Base-by-base conservation (phyloP, 768 basidiomycete species). In the Calocera viscosa region DNA sequence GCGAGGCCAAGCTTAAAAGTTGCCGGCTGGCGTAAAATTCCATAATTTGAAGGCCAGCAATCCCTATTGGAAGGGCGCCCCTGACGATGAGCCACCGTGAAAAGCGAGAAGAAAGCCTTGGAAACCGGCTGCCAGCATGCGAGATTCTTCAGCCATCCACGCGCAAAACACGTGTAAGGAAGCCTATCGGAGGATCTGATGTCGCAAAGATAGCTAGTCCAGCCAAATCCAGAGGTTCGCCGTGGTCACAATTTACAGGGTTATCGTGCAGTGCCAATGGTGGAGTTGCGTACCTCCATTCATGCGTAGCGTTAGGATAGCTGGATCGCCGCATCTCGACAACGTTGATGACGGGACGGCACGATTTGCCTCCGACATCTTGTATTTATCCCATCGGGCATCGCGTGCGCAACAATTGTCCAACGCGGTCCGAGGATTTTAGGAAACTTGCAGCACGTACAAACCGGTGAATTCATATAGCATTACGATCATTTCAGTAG, bases 1-100 rank as follows among this genome's bases (percentile, higher is more conserved):
- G 24, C 53, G 53, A 60, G 53, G 53, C 53, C 14, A 60, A 60
- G 53, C 53, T 32, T 60, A 60, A 60, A 60, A 60, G 53, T 32
- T 26, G 53, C 53, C 2, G 53, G 53, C 30, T 28, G 26, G 53
- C 53, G 30, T 32, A 60, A 47, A 32, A 60, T 22, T 28, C 26
- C 53, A 26, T 28, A 16, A 60, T 28, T 16, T 60, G 30, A 28
- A 22, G 53, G 53, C 53, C 53, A 60, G 53, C 53, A 60, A 32
- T 26, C 53, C 53, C 53, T 30, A 60, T 60, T 60, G 26, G 53
- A 60, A 60, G 53, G 43, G 16, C 22, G 26, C 53, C 53, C 30
- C 53, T 12, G 53, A 60, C 16, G 53, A 28, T 28, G 53, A 19
- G 53, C 53, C 53, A 60, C 53, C 22, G 11, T 19, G 30, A 60